A percentile compares a stretch with the other conserved stretches of the same genome.
Evolutionary conservation across 2,329 filamentous ascomycete species (phyloP).

Genomic region (Colletotrichum melonis): DNA sequence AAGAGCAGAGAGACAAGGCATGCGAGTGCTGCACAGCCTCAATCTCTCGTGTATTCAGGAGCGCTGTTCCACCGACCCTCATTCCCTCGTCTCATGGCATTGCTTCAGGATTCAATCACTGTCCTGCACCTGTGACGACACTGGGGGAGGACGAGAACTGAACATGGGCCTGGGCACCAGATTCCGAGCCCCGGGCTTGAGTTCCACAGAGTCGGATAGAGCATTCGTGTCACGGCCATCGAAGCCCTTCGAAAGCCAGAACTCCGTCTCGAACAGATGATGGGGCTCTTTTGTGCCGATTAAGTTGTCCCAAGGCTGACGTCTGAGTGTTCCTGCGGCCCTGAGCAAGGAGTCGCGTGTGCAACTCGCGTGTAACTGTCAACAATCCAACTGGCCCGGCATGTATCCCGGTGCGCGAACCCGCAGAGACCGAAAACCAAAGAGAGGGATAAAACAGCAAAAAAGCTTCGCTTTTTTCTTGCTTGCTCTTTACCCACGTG

Average conservation of each 20-base stretch:
- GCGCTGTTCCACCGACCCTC: slow-evolving; percentile 9
- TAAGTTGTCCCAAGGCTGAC: neutral
- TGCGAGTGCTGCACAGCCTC: slow-evolving; percentile 22
- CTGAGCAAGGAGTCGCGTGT: slow-evolving; percentile 9
- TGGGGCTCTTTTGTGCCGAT: neutral
- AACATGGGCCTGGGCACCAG: neutral
- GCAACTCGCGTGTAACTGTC: neutral
- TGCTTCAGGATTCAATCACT: neutral
- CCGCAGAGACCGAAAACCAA: neutral
- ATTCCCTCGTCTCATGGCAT: slow-evolving; percentile 9
- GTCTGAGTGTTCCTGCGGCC: neutral
- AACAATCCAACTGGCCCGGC: neutral
- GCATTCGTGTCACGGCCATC: neutral
- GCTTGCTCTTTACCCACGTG: slow-evolving; percentile 2
- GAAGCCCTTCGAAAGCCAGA: neutral
- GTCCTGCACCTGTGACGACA: slow-evolving; percentile 13
- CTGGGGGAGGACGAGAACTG: slow-evolving; percentile 6
- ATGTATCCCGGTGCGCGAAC: neutral
- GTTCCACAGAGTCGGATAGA: slow-evolving; percentile 13
- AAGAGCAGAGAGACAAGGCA: slow-evolving; percentile 4
- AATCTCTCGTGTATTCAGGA: slow-evolving; percentile 17
- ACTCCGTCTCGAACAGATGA: neutral
- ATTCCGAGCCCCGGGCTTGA: neutral
- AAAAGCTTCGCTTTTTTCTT: neutral
- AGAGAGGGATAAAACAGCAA: neutral